Percentiles rank a stretch among this genome's conserved stretches.
Evolutionary conservation across 2,329 filamentous ascomycete genomes (phyloP).

Genomic region (Xylaria sp.): DNA sequence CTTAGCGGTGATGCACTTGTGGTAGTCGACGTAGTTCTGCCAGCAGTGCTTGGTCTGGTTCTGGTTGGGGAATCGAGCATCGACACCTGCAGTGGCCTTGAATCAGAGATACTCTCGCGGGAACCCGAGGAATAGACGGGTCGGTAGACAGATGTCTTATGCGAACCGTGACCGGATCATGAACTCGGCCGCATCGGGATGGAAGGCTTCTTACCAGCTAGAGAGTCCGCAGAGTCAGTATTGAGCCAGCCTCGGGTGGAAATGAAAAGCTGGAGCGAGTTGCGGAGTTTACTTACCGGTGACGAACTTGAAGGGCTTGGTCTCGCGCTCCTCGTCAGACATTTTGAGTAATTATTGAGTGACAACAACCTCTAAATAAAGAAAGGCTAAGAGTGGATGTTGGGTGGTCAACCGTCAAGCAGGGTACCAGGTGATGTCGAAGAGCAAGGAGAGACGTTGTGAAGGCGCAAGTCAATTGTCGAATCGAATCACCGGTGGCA

Average conservation of each 20-base stretch:
- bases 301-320: conserved; percentile 99
- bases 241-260: conserved; percentile 13
- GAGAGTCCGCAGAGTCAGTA: conserved; percentile 20
- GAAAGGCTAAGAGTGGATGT: conserved; percentile 17
- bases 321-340: conserved; percentile 82
- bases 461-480: conserved; percentile 21
- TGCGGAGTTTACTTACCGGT: conserved; percentile 64
- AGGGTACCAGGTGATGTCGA: conserved; percentile 32
- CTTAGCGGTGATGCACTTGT: conserved; percentile 99
- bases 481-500: conserved; percentile 22
- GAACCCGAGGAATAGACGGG: background rate
- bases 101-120: conserved; percentile 10
- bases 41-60: conserved; percentile 99
- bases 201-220: conserved; percentile 29
- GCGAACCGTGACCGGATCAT: conserved; percentile 1
- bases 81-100: conserved; percentile 66
- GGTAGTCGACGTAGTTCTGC: conserved; percentile 99
- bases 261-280: conserved; percentile 23
- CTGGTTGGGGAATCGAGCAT: conserved; percentile 97
- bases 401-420: conserved; percentile 33
- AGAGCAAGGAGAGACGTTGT: conserved; percentile 15
- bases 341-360: conserved; percentile 59
- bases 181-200: background rate
- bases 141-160: background rate
- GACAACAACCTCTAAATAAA: conserved; percentile 22